Evolutionary conservation across 2,329 filamentous ascomycete genomes (phyloP).

Genomic region (Fusarium tupiense): DNA sequence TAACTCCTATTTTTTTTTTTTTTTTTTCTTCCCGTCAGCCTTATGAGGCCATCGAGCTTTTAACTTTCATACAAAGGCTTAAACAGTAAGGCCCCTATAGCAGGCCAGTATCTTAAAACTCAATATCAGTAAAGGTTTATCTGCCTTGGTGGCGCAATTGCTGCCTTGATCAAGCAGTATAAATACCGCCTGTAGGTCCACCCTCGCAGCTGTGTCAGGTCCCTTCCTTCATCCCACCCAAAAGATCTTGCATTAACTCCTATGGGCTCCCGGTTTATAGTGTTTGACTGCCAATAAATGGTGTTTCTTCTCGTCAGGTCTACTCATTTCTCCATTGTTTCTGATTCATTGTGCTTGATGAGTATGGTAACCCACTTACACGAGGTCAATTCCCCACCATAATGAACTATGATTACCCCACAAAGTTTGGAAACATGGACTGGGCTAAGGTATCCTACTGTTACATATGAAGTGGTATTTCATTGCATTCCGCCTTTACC

Average conservation of each 20-base stretch:
- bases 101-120: too few relatives aligned
- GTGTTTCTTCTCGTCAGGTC: neutral
- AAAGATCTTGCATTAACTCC: neutral
- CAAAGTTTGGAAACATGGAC: slow-evolving; percentile 5
- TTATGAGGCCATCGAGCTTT: too few relatives aligned
- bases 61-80: too few relatives aligned
- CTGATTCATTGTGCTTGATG: neutral
- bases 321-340: too few relatives aligned
- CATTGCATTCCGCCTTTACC: neutral
- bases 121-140: too few relatives aligned
- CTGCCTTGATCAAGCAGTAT: too few relatives aligned
- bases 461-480: neutral
- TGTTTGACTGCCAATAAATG: neutral
- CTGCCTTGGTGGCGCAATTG: too few relatives aligned
- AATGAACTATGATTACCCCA: slow-evolving; percentile 8
- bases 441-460: neutral
- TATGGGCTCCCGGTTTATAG: neutral
- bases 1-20: neutral
- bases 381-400: slow-evolving; percentile 18
- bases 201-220: too few relatives aligned
- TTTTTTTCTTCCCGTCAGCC: too few relatives aligned
- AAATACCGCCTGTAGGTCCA: too few relatives aligned
- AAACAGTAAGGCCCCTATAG: too few relatives aligned
- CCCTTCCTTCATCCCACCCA: too few relatives aligned
- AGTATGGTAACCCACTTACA: neutral